Base-by-base conservation (phyloP, 139 green algal species). In the Tetraselmis chui region DNA sequence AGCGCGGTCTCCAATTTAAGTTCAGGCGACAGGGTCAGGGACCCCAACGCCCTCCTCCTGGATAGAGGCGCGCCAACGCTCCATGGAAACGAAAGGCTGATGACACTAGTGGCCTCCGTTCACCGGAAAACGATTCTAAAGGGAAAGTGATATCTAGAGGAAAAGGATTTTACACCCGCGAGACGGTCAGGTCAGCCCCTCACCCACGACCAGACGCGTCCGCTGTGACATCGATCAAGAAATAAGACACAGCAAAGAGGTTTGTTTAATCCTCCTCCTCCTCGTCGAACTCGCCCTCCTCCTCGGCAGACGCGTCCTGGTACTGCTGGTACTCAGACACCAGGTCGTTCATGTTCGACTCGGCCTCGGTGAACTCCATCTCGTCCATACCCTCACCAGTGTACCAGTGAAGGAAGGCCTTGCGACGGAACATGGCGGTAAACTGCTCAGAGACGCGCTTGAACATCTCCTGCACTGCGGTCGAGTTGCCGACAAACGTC, bases 341-440 rank as follows among this genome's bases (percentile, higher is more conserved):
- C 30, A 98, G 88, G 84, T 97, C 94, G 86, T 98, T 98, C 96
- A 98, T 98, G 94, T 99, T 99, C 86, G 89, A 28, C 76, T 85
- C 89, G 27, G 96, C 96, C 89, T 99, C 96, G 29, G 96, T 99
- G 91, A 99, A 99, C 89, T 99, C 96, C 96, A 99, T 99, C 93
- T 99, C 96, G 86, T 99, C 96, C 96, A 99, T 99, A 86, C 96
- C 96, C 93, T 99, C 96, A 83, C 95, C 96, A 26, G 96, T 99
- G 93, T 99, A 98, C 96, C 96, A 99, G 91, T 99, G 97, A n/a
- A 99, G 90, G 96, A 99, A 99, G 32, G 96, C 96, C 91, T 99
- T 99, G 83, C 96, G 91, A 59, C 96, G 87, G 95, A 99, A 99
- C 96, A 99, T 99, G 84, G 96, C 96, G 31, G 97, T 99, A 91